Evolutionary conservation across 208 protist genomes (phyloP).

Genomic region (Histomonas meleagridis): DNA sequence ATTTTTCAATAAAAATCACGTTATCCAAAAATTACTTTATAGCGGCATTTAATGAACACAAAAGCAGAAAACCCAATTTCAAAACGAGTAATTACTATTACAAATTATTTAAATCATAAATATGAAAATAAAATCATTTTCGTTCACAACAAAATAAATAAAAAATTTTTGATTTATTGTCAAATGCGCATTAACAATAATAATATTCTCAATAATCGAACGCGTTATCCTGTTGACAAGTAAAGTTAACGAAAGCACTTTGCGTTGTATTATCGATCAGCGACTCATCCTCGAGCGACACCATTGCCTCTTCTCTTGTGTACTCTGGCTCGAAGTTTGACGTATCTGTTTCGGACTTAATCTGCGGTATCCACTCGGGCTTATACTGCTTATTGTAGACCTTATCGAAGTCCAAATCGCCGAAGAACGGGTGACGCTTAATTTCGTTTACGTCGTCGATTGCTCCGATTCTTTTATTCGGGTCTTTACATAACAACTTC

Average conservation of each 20-base stretch:
- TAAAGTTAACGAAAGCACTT: not conserved
- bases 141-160: no score
- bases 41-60: no score
- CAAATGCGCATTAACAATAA: no score
- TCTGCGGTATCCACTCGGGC: not conserved
- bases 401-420: not conserved
- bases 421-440: slow-evolving; percentile 27
- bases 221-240: not conserved
- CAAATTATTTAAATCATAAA: no score
- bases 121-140: no score
- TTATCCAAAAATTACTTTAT: no score
- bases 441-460: slow-evolving; percentile 27
- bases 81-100: no score
- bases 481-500: slow-evolving; percentile 36
- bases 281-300: not conserved
- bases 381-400: not conserved
- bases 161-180: no score
- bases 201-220: no score
- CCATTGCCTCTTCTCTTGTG: not conserved
- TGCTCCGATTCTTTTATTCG: slow-evolving; percentile 23
- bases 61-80: no score
- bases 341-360: slow-evolving; percentile 3
- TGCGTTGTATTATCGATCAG: not conserved
- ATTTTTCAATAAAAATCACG: no score
- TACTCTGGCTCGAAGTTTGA: not conserved